Evolutionary conservation across 257 asterid genomes (phyloP), one percentile per base, ranked within the genome.

Genomic region (Solanum infundibuliforme): DNA sequence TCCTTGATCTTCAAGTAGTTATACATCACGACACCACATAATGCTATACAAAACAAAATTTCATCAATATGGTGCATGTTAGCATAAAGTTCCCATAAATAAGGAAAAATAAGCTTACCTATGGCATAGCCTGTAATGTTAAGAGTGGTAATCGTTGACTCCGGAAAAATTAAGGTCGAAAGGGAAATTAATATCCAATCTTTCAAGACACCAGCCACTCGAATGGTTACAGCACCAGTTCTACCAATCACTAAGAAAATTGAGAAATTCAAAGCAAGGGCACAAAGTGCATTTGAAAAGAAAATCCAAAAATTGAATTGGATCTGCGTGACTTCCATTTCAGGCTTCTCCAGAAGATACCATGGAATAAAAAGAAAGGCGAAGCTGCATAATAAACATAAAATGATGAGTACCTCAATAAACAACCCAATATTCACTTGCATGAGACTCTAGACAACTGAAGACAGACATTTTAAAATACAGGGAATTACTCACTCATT

Each of bases 121-220:
- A 98, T 92, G 20, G 97, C 99, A 91, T 98, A 98, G 86, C 99
- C 99, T 60, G 94, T 93, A 79, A 98, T 94, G 87, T 98, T 96
- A 85, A 98, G 95, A 43, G 90, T 79, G 88, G 99, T 98, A 85
- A 98, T 98, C 4, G 92, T 91, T 29, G 99, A 98, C 90, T 98
- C 99, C 0, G 99, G 99, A 90, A 98, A 98, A 58, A 98, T 90
- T 86, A 98, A 88, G 38, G 99, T 96, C 27, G 99, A 98, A 84
- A 98, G 95, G 83, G 99, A 94, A 88, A 98, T 96, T 65, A 98
- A 95, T 81, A 98, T 98, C 99, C 99, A 98, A 92, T 98, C 99
- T 89, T 98, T 98, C 36, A 96, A 89, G 87, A 98, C 99, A 8
- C 99, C 99, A 81, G 99, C 99, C 62, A 98, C 99, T 85, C 99